Percentiles rank a stretch among this genome's conserved stretches.
These are phyloP conservation scores for Backusella liffmaniae DNA, from an alignment of 192 early-diverging fungal species.

Conservation along the genomic window DNA sequence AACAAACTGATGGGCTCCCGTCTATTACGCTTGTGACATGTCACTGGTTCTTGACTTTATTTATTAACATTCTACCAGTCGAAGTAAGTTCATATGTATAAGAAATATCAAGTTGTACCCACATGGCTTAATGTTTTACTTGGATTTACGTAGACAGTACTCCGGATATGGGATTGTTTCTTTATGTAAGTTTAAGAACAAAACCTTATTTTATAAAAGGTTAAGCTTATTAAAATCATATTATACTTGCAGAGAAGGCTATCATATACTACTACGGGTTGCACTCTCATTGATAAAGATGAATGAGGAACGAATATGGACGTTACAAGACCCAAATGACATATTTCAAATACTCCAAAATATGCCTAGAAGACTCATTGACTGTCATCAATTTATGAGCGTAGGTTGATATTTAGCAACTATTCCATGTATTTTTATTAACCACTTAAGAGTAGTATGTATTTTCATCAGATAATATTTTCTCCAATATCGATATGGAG, in stretches of 20 bases:
- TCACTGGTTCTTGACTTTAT: constrained; percentile 79
- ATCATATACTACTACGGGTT: constrained; percentile 69
- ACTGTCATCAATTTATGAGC: constrained; percentile 57
- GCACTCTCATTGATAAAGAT: constrained; percentile 67
- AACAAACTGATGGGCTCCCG: constrained; percentile 53
- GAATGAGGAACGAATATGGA: constrained; percentile 61
- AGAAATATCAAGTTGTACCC: not conserved
- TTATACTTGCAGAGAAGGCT: constrained; percentile 39
- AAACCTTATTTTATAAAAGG: not conserved
- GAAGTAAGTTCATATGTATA: constrained; percentile 17
- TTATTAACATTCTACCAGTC: constrained; percentile 68
- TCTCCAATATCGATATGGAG: not conserved
- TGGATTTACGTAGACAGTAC: constrained; percentile 28
- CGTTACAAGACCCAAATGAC: constrained; percentile 53
- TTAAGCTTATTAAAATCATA: not conserved
- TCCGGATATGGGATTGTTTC: constrained; percentile 66
- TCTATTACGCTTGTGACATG: constrained; percentile 71
- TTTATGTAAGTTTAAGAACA: constrained; percentile 34
- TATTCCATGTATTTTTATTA: not conserved
- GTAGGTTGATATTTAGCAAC: constrained; percentile 12
- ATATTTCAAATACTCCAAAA: constrained; percentile 57
- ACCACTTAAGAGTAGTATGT: constrained; percentile 6
- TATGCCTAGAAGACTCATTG: constrained; percentile 53
- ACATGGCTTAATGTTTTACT: not conserved
- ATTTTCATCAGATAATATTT: not conserved